Base-by-base conservation (phyloP, 1,284 basidiomycete genomes). In the Xerocomus minutiporus region DNA sequence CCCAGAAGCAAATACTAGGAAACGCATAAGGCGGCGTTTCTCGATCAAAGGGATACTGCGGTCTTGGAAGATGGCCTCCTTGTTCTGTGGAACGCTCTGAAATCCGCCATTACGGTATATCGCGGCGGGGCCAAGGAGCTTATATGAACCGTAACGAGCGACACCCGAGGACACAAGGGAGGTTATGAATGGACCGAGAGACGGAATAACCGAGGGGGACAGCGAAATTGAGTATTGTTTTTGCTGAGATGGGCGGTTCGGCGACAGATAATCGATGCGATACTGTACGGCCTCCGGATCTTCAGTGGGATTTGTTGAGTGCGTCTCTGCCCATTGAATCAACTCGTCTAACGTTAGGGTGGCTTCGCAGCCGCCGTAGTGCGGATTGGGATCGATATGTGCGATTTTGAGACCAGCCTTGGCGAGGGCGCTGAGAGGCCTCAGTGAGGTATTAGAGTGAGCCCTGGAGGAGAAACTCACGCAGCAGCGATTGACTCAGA, bases 51-150 rank as follows among this genome's bases (percentile, higher is more conserved):
- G 79, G 12, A 97, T 80, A 5, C 76, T 76, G 64, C 85, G 86
- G 70, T 84, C 86, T 72, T 90, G 93, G 79, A 99, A 97, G 23
- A 99, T 82, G 56, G 93, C 91, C 69, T 96, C 93, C 68, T 97
- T 98, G 72, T 84, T 91, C 28, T 86, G 84, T 0, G 96, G 96
- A 0, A 98, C 95, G 44, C 73, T 77, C 59, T 79, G 80, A 36
- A 88, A 73, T 40, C 59, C 63, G 7, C 71, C 73, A 12, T 72
- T 65, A 46, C 79, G 71, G 60, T 82, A 88, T 17, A 94, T 73
- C 9, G 76, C 81, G 9, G 93, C 77, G 8, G 79, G 79, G 51
- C 93, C 91, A n/a, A 98, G 75, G 1, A 97, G 77, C 47, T 88
- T 84, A 69, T 97, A 98, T 3, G 86, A 88, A 31, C 93, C 90